Percentiles rank a stretch among this genome's conserved stretches.
Conservation (phyloP, 176 grass and related monocot species). For the Oropetium thomaeum region DNA sequence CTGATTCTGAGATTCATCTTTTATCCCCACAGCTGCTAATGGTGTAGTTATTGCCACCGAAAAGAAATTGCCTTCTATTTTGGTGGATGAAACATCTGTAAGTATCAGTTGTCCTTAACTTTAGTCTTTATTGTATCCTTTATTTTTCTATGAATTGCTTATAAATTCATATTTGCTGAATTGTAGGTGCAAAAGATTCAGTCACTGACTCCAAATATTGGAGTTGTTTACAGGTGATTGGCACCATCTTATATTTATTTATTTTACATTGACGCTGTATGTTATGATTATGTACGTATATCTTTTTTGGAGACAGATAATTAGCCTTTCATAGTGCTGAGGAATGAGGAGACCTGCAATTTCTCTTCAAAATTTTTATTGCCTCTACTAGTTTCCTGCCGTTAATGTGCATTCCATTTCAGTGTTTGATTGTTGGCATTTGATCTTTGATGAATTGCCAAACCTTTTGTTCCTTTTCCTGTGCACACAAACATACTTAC, state of each 20-base stretch:
- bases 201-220: conserved; percentile 83
- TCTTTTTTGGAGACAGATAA: too few species aligned
- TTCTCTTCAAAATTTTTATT: not conserved
- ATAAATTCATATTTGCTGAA: conserved; percentile 17
- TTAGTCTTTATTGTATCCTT: not conserved
- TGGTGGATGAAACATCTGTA: conserved; percentile 86
- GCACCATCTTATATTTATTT: conserved; percentile 12
- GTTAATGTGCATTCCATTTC: not conserved
- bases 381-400: not conserved
- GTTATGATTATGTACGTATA: not conserved
- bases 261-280: conserved; percentile 20
- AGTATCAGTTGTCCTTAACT: conserved; percentile 3
- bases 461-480: not conserved
- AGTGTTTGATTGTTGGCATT: not conserved
- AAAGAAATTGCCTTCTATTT: conserved; percentile 82
- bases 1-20: conserved; percentile 22
- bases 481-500: conserved; percentile 13
- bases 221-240: conserved; percentile 83
- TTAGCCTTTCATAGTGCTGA: not conserved
- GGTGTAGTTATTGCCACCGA: conserved; percentile 82
- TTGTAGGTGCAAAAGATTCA: conserved; percentile 95
- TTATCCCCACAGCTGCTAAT: conserved; percentile 59
- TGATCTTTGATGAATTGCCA: not conserved
- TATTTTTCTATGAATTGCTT: not conserved
- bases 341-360: conserved; percentile 11